phyloP scores from a whole-genome alignment of 2,329 filamentous ascomycete species.

The Verticillium longisporum region DNA sequence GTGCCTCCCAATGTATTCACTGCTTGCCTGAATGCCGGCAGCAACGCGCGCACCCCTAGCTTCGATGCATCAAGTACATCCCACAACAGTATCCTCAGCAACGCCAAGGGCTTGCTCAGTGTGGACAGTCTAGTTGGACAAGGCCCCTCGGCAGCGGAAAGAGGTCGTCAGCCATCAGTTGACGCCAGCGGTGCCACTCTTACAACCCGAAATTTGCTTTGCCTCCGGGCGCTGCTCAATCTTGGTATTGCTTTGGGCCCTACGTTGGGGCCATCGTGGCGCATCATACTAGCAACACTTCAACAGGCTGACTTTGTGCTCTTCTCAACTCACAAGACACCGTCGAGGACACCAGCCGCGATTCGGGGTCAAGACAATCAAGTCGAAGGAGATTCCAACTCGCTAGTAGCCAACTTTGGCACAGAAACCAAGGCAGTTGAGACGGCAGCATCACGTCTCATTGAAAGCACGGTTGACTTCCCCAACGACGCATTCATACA shows the following conservation, averaged over 20 bases:
- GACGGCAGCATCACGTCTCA: conserved; percentile 73
- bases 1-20: conserved; percentile 74
- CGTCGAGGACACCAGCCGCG: conserved; percentile 43
- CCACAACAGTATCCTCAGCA: conserved; percentile 54
- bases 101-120: conserved; percentile 65
- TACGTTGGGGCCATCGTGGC: conserved; percentile 78
- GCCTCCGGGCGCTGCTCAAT: conserved; percentile 85
- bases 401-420: conserved; percentile 60
- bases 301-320: conserved; percentile 90
- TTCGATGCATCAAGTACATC: conserved; percentile 31
- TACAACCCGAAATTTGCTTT: conserved; percentile 84
- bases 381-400: conserved; percentile 41
- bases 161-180: conserved; percentile 50
- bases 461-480: conserved; percentile 90
- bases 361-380: conserved; percentile 37
- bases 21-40: conserved; percentile 47
- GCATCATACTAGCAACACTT: conserved; percentile 83
- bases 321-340: conserved; percentile 52
- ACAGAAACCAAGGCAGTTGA: conserved; percentile 84
- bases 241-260: conserved; percentile 90
- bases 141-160: conserved; percentile 48
- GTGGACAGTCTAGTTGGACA: conserved; percentile 64
- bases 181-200: conserved; percentile 52
- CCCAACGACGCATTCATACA: conserved; percentile 75
- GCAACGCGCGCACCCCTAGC: conserved; percentile 35